Percentiles rank a stretch among this genome's conserved stretches.
phyloP scores from a whole-genome alignment of 768 basidiomycete genomes.

The Hericium alpestre region DNA sequence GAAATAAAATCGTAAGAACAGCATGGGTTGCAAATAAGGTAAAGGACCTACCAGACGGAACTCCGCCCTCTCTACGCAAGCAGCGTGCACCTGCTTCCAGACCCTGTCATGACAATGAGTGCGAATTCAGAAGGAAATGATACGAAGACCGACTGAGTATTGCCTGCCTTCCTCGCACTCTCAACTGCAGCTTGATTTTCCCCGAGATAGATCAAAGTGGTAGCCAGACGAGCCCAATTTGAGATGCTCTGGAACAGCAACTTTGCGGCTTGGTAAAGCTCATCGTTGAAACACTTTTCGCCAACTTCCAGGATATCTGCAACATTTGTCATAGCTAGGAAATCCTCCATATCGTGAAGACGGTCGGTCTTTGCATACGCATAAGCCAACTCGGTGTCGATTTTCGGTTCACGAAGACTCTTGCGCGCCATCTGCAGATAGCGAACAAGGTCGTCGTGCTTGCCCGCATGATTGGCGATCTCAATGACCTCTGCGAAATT shows the following conservation, averaged over 20 bases:
- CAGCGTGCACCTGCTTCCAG: slow-evolving; percentile 99
- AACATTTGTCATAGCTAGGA: slow-evolving; percentile 96
- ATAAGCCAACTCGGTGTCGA: slow-evolving; percentile 96
- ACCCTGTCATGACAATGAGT: slow-evolving; percentile 42
- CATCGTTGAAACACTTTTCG: slow-evolving; percentile 99
- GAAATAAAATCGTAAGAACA: not conserved
- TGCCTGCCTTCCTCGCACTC: slow-evolving; percentile 97
- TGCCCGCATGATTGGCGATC: slow-evolving; percentile 87
- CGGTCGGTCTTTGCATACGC: slow-evolving; percentile 98
- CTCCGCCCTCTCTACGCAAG: slow-evolving; percentile 94
- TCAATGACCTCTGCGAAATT: slow-evolving; percentile 95
- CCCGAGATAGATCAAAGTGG: slow-evolving; percentile 94
- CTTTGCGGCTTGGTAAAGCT: slow-evolving; percentile 94
- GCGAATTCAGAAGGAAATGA: not conserved
- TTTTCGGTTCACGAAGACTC: slow-evolving; percentile 89
- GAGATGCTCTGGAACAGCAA: slow-evolving; percentile 93
- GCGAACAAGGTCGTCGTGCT: slow-evolving; percentile 88
- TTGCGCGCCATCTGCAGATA: slow-evolving; percentile 99
- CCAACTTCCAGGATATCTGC: slow-evolving; percentile 94
- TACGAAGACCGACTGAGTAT: slow-evolving; percentile 69
- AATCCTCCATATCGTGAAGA: slow-evolving; percentile 99
- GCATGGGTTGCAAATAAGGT: not conserved
- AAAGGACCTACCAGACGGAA: slow-evolving; percentile 64
- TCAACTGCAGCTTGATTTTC: slow-evolving; percentile 98
- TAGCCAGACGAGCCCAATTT: slow-evolving; percentile 97